Percentiles rank a stretch among this genome's conserved stretches.
Conservation (phyloP, 148 eudicot genomes). For the Rhododendron williamsianum region DNA sequence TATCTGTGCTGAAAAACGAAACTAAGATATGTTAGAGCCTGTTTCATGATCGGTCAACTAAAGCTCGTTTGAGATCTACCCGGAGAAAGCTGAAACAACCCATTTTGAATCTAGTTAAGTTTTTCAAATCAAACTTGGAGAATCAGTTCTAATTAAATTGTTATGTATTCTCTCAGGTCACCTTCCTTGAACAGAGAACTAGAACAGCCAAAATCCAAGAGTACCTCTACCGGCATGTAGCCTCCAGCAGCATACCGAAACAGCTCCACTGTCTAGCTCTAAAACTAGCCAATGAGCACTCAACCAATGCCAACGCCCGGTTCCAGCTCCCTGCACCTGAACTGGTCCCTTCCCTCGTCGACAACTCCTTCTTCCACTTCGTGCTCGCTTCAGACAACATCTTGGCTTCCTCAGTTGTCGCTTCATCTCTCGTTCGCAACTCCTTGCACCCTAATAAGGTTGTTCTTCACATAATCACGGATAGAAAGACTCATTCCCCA, state of each 20-base stretch:
- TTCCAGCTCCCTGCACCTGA: slow-evolving; percentile 80
- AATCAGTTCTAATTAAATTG: background rate
- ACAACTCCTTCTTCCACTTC: slow-evolving; percentile 76
- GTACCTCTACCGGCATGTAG: slow-evolving; percentile 85
- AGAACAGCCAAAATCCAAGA: slow-evolving; percentile 89
- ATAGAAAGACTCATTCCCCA: slow-evolving; percentile 75
- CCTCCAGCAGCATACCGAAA: slow-evolving; percentile 92
- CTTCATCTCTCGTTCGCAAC: slow-evolving; percentile 63
- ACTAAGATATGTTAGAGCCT: background rate
- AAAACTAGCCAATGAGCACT: slow-evolving; percentile 80
- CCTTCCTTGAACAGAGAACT: slow-evolving; percentile 70
- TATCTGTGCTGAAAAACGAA: background rate
- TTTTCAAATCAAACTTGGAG: background rate
- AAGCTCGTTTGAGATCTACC: background rate
- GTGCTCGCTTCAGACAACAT: slow-evolving; percentile 82
- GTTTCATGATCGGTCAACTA: background rate
- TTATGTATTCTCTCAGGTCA: slow-evolving; percentile 37
- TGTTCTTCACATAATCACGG: slow-evolving; percentile 84
- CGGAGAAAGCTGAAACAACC: background rate
- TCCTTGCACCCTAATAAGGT: slow-evolving; percentile 60
- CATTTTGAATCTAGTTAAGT: background rate
- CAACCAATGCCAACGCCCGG: slow-evolving; percentile 73
- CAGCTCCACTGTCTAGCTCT: slow-evolving; percentile 78
- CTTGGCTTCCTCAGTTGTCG: slow-evolving; percentile 82
- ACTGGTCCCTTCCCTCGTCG: slow-evolving; percentile 67